Percentiles rank a stretch among this genome's conserved stretches.
These are phyloP conservation scores for Euclidium syriacum DNA, from an alignment of 345 rosid genomes.

Conservation along the genomic window DNA sequence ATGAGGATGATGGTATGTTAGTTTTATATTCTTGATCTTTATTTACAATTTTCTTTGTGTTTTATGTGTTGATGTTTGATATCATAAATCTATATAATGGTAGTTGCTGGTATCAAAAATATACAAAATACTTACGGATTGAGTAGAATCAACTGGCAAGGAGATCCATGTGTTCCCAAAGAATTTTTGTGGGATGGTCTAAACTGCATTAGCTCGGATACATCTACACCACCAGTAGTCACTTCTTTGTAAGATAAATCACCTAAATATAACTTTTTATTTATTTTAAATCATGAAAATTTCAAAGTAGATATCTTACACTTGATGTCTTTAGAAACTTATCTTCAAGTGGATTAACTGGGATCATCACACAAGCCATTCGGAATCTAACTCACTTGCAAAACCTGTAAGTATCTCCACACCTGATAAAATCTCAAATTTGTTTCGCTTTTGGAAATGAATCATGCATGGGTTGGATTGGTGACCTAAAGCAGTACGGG, in stretches of 20 bases:
- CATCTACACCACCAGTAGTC: not conserved
- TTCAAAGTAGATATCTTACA: not conserved
- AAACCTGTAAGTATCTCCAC: constrained; percentile 25
- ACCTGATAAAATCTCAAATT: not conserved
- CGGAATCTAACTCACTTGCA: constrained; percentile 18
- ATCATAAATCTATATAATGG: not conserved
- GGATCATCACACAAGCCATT: constrained; percentile 14
- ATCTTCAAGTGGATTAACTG: no score
- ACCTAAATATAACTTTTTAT: not conserved
- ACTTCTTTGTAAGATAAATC: not conserved
- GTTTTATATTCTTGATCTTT: not conserved
- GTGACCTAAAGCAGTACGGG: no score
- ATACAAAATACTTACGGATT: constrained; percentile 29
- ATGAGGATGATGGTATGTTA: constrained; percentile 25
- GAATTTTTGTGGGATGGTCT: constrained; percentile 36
- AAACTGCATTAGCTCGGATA: constrained; percentile 25
- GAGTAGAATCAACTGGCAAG: no score
- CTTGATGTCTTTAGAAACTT: not conserved
- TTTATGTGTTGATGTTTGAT: not conserved
- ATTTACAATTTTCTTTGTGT: not conserved
- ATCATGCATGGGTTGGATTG: no score
- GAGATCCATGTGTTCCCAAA: constrained; percentile 44
- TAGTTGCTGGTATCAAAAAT: constrained; percentile 33
- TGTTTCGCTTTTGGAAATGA: not conserved
- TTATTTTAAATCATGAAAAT: not conserved